Evolutionary conservation across 2,329 filamentous ascomycete species (phyloP), one percentile per base, ranked within the genome.

Genomic region (Fusarium sp.): DNA sequence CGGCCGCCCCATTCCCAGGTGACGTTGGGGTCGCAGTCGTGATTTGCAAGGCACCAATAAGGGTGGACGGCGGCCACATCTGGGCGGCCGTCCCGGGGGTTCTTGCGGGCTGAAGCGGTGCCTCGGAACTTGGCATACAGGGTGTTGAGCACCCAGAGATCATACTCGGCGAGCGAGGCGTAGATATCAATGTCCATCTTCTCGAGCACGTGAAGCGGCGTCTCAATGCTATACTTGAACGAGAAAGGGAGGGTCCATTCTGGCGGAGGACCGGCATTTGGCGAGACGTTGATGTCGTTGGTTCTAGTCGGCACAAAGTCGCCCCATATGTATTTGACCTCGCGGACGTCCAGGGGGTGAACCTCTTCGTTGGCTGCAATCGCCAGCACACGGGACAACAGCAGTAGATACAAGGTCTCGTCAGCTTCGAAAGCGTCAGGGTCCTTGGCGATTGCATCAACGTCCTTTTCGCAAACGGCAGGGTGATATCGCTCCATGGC

Each of bases 11-110:
- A 98, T 79, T 97, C 94, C 96, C 96, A 99, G 5, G 90, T 90
- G 42, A 98, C 95, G 81, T 98, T 98, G 10, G 96, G 96, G 80
- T 98, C 92, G 83, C 96, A 99, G 81, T 95, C 94, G 81, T 99
- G 96, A 79, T 99, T 99, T 31, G 96, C 95, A 34, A 98, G 87
- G 83, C 95, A 98, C 95, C 96, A 99, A 76, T 97, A 91, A 2
- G 96, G 95, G 83, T 98, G 95, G 31, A 98, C 95, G 31, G 96
- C 96, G 31, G 94, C 94, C 6, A 98, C 93, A 78, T 98, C 96
- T 0, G 96, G 96, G 11, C 94, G 90, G 4, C 95, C 94, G 72
- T 96, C 93, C 76, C 89, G 89, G 0, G 88, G 88, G 71, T 90
- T 94, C 75, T 96, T 92, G 42, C 94, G 90, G 6, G 95, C 96